A percentile compares a stretch with the other conserved stretches of the same genome.
These are phyloP conservation scores for Sabuloglossum arenarium DNA, from an alignment of 495 filamentous ascomycete genomes.

Conservation along the genomic window DNA sequence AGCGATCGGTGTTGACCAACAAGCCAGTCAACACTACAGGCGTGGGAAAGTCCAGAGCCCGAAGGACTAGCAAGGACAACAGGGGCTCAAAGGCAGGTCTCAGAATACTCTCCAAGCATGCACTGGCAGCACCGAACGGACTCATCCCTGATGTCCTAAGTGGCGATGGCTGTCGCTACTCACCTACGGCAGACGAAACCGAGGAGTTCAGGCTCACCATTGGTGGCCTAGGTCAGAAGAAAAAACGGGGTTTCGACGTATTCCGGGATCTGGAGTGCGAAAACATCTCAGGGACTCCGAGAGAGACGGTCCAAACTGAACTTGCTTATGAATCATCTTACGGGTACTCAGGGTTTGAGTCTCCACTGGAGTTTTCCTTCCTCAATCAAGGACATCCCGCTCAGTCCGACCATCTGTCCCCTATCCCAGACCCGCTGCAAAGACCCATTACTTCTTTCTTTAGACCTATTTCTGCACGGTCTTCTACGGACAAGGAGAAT, in stretches of 20 bases:
- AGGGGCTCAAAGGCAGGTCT: not conserved
- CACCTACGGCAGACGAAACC: constrained; percentile 11
- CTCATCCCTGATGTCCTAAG: not conserved
- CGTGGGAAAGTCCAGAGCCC: not conserved
- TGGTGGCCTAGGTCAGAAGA: constrained; percentile 9
- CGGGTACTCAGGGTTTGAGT: not conserved
- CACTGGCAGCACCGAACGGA: not conserved
- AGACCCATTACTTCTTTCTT: not conserved
- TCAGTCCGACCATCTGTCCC: not conserved
- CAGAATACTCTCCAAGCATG: not conserved
- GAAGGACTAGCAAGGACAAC: not conserved
- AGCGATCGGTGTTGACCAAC: not conserved
- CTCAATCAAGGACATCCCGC: not conserved
- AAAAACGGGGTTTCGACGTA: constrained; percentile 16
- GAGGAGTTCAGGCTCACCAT: constrained; percentile 16
- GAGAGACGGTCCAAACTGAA: constrained; percentile 7
- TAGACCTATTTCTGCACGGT: not conserved
- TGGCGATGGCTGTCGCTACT: not conserved
- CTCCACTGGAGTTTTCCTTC: not conserved
- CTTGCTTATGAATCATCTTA: constrained; percentile 5
- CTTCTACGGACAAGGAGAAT: constrained; percentile 20
- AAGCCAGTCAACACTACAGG: not conserved
- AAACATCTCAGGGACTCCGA: constrained; percentile 8
- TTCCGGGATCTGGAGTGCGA: constrained; percentile 16
- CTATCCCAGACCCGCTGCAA: not conserved